phyloP scores from a whole-genome alignment of 2,329 filamentous ascomycete genomes.

The Nigrospora osmanthi region DNA sequence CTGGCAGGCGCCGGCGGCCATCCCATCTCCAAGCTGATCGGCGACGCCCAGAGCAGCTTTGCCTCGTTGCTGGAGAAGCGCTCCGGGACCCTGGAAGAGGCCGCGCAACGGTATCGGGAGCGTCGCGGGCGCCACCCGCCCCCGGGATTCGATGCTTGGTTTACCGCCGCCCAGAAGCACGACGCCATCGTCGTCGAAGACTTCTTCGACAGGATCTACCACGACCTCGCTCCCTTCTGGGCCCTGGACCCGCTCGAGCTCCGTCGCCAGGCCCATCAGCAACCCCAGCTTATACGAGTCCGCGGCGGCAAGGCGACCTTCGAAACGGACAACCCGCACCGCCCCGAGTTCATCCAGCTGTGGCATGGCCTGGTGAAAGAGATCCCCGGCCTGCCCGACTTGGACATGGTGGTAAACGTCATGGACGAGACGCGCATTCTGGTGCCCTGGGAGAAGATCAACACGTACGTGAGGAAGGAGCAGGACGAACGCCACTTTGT shows the following conservation, averaged over 20 bases:
- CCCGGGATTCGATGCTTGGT: constrained; percentile 53
- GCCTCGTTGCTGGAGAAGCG: constrained; percentile 31
- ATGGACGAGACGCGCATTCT: constrained; percentile 58
- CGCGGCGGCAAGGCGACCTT: constrained; percentile 31
- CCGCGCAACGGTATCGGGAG: constrained; percentile 46
- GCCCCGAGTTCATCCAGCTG: constrained; percentile 35
- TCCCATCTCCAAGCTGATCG: constrained; percentile 39
- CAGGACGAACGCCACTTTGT: constrained; percentile 32
- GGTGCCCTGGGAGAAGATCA: constrained; percentile 50
- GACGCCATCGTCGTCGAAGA: constrained; percentile 51
- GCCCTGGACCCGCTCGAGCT: constrained; percentile 36
- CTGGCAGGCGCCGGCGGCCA: constrained; percentile 21
- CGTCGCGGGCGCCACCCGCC: constrained; percentile 53
- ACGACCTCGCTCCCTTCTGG: constrained; percentile 55
- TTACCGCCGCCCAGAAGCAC: constrained; percentile 39
- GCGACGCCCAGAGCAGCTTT: constrained; percentile 33
- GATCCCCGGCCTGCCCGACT: constrained; percentile 49
- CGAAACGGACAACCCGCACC: constrained; percentile 26
- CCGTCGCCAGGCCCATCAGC: constrained; percentile 27
- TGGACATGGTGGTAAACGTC: constrained; percentile 60
- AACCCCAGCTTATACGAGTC: constrained; percentile 36
- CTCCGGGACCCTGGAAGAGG: constrained; percentile 38
- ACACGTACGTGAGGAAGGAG: constrained; percentile 40
- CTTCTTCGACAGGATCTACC: constrained; percentile 57
- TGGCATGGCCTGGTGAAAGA: constrained; percentile 43